Percentiles rank a stretch among this genome's conserved stretches.
Evolutionary conservation across 2,329 filamentous ascomycete species (phyloP).

Genomic region (Ploettnerulaceae sp.): DNA sequence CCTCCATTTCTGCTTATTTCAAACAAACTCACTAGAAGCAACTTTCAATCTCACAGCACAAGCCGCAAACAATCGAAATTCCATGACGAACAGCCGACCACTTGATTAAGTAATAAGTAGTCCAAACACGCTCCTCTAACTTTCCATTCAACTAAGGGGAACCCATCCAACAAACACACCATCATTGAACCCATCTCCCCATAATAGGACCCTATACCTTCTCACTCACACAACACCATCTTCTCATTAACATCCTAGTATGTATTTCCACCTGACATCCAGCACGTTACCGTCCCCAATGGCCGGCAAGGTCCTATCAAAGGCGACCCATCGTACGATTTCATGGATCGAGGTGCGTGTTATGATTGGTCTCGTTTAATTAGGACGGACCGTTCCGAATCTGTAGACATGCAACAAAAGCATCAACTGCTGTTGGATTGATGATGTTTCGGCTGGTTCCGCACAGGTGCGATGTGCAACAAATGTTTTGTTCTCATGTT

Average conservation of each 20-base stretch:
- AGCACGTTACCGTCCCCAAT: no score
- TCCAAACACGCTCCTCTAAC: no score
- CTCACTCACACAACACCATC: not conserved
- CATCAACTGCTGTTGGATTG: not conserved
- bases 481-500: no score
- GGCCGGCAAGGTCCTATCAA: not conserved
- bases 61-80: not conserved
- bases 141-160: no score
- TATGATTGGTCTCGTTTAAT: not conserved
- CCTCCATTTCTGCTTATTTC: no score
- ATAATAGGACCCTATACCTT: not conserved
- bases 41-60: not conserved
- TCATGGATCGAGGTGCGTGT: no score
- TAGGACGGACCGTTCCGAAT: not conserved
- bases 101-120: no score
- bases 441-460: not conserved
- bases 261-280: no score
- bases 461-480: not conserved
- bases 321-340: not conserved
- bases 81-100: not conserved
- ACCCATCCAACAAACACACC: no score
- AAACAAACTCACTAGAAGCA: not conserved
- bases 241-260: no score
- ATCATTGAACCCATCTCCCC: not conserved
- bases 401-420: slow-evolving; percentile 5